These are phyloP conservation scores for Nakazawaea laoshanensis DNA, from an alignment of 805 yeast genomes.

Conservation along the genomic window DNA sequence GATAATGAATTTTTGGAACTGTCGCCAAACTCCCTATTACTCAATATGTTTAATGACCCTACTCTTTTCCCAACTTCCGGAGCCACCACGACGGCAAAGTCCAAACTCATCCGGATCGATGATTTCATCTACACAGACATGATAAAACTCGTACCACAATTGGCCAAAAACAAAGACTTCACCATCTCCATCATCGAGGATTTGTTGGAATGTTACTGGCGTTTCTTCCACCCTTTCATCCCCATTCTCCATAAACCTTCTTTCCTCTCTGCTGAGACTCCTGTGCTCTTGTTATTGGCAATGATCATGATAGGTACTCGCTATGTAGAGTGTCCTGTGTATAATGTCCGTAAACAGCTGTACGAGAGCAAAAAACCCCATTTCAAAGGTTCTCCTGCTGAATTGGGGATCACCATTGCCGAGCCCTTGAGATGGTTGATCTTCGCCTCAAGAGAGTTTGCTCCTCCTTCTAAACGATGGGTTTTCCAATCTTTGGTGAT, in stretches of 20 bases:
- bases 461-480: conserved; percentile 72
- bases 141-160: conserved; percentile 8
- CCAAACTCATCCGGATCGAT: conserved; percentile 8
- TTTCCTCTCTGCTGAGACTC: conserved; percentile 40
- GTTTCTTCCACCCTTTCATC: conserved; percentile 44
- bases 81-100: not conserved
- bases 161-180: conserved; percentile 5
- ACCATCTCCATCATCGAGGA: conserved; percentile 9
- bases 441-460: conserved; percentile 63
- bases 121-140: conserved; percentile 9
- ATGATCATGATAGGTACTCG: conserved; percentile 44
- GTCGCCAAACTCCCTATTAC: conserved; percentile 7
- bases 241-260: conserved; percentile 40
- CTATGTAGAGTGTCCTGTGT: conserved; percentile 3
- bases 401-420: conserved; percentile 38
- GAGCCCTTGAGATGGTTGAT: conserved; percentile 60
- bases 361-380: conserved; percentile 9
- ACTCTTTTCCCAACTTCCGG: conserved; percentile 8
- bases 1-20: conserved; percentile 3
- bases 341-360: conserved; percentile 1
- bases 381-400: conserved; percentile 16
- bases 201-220: conserved; percentile 35
- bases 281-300: conserved; percentile 42
- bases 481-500: conserved; percentile 65
- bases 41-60: conserved; percentile 10